Percentiles rank a stretch among this genome's conserved stretches.
Evolutionary conservation across 345 rosid species (phyloP).

Genomic region (Hibiscus syriacus): DNA sequence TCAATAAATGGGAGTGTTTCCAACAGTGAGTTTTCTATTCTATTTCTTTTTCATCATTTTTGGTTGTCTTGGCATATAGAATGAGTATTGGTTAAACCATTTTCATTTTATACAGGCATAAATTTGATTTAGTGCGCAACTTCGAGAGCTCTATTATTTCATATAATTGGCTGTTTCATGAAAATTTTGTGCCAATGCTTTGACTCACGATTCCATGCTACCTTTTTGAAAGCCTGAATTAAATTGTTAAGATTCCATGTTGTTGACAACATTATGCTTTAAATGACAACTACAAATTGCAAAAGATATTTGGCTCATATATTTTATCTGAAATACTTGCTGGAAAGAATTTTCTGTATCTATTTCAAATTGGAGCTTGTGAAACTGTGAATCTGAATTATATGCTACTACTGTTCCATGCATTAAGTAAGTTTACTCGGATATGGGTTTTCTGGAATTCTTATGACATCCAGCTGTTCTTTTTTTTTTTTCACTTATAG

Average conservation of each 20-base stretch:
- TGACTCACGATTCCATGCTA: no score
- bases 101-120: neutral
- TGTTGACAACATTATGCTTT: neutral
- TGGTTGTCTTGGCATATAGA: no score
- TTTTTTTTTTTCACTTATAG: slow-evolving; percentile 31
- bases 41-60: neutral
- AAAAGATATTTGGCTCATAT: no score
- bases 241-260: neutral
- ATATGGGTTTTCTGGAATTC: neutral
- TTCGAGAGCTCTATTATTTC: neutral
- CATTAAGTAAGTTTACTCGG: neutral
- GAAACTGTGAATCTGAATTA: neutral
- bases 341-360: no score
- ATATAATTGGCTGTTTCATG: neutral
- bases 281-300: no score
- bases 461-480: neutral
- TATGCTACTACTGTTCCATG: neutral
- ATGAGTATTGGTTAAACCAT: neutral
- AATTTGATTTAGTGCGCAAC: neutral
- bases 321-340: no score
- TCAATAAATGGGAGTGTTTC: neutral
- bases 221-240: no score
- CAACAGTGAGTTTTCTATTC: neutral
- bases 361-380: neutral
- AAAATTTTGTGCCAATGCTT: no score